phyloP scores from a whole-genome alignment of 176 grass and related monocot genomes.

The Elymus sibiricus region DNA sequence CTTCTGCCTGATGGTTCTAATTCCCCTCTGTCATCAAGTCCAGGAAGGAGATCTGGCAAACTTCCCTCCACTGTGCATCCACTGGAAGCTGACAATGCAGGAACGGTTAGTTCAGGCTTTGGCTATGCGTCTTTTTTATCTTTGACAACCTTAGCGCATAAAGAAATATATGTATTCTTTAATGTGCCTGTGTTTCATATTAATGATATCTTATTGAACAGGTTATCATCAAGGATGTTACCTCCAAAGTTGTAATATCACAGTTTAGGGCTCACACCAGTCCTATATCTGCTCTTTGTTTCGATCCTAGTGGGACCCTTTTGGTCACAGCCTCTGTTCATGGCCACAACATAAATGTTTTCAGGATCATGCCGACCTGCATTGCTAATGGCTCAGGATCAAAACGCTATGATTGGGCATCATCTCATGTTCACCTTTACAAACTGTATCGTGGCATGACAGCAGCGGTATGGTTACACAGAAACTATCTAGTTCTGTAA shows the following conservation, averaged over 20 bases:
- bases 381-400: conserved; percentile 69
- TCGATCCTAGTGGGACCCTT: conserved; percentile 93
- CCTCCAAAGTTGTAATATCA: conserved; percentile 70
- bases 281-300: conserved; percentile 98
- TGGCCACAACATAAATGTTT: conserved; percentile 99
- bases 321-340: conserved; percentile 95
- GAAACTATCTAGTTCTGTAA: not conserved
- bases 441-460: conserved; percentile 97
- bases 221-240: conserved; percentile 96
- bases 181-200: conserved; percentile 1
- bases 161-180: conserved; percentile 13
- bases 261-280: conserved; percentile 98
- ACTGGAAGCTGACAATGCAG: conserved; percentile 85
- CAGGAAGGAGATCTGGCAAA: conserved; percentile 76
- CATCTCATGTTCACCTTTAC: conserved; percentile 98
- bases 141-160: conserved; percentile 7
- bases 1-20: conserved; percentile 91
- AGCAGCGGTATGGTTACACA: conserved; percentile 70
- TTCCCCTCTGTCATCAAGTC: conserved; percentile 81
- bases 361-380: conserved; percentile 78
- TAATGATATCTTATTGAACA: conserved; percentile 27
- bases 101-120: conserved; percentile 72
- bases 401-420: conserved; percentile 64
- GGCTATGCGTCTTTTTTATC: not conserved
- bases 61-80: conserved; percentile 71